Percentiles rank a stretch among this genome's conserved stretches.
phyloP scores from a whole-genome alignment of 2,329 filamentous ascomycete species.

The Aspergillaceae sp. region DNA sequence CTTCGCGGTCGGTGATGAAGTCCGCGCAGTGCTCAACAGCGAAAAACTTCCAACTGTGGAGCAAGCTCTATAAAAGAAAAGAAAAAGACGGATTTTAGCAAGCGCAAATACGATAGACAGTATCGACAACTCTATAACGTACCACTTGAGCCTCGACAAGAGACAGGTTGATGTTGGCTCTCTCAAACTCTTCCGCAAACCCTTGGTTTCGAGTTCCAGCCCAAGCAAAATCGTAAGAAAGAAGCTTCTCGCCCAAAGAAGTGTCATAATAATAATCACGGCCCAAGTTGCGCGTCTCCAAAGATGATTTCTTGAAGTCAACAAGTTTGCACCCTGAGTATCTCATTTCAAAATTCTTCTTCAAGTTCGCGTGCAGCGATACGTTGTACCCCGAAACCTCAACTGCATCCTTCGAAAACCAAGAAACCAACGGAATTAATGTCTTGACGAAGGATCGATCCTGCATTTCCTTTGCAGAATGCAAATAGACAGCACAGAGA shows the following conservation, averaged over 20 bases:
- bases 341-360: conserved; percentile 70
- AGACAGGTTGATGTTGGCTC: conserved; percentile 83
- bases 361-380: conserved; percentile 77
- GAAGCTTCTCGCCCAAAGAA: conserved; percentile 62
- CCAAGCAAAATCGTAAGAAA: conserved; percentile 74
- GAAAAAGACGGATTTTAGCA: conserved; percentile 14
- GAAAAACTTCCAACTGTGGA: conserved; percentile 83
- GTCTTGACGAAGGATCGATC: conserved; percentile 59
- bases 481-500: conserved; percentile 82
- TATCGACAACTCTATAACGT: conserved; percentile 26
- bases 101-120: neutral
- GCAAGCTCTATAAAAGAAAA: conserved; percentile 51
- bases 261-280: conserved; percentile 77
- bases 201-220: conserved; percentile 57
- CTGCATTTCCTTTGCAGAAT: conserved; percentile 70
- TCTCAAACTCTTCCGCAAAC: conserved; percentile 72
- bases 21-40: conserved; percentile 72
- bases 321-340: conserved; percentile 66
- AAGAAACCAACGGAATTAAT: conserved; percentile 66
- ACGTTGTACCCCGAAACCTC: conserved; percentile 74
- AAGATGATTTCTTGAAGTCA: conserved; percentile 67
- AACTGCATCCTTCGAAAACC: conserved; percentile 70
- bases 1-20: conserved; percentile 43
- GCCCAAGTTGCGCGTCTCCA: conserved; percentile 60
- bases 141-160: conserved; percentile 86